These are phyloP conservation scores for Colletotrichum spinosum DNA, from an alignment of 2,329 filamentous ascomycete genomes.

Conservation along the genomic window DNA sequence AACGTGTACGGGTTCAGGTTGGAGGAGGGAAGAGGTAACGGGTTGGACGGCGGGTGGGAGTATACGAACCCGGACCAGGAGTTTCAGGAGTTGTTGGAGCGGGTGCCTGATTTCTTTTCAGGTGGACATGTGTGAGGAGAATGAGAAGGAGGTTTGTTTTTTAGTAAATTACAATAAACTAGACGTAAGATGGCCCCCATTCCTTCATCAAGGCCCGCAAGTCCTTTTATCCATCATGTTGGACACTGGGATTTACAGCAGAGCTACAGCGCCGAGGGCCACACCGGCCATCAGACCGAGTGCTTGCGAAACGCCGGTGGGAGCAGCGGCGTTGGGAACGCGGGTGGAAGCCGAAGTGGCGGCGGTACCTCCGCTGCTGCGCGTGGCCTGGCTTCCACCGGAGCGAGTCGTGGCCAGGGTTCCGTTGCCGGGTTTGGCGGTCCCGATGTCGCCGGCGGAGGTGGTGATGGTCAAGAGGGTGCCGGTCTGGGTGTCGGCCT, in stretches of 20 bases:
- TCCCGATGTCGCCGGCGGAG: neutral
- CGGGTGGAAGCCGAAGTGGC: neutral
- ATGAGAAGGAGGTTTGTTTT: neutral
- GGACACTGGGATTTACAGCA: neutral
- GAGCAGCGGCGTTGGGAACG: constrained; percentile 13
- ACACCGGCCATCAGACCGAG: constrained; percentile 8
- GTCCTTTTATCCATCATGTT: neutral
- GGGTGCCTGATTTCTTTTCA: constrained; percentile 39
- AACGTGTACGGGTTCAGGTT: constrained; percentile 29
- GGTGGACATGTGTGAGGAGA: neutral
- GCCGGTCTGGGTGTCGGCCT: constrained; percentile 1
- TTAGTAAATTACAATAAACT: constrained; percentile 8
- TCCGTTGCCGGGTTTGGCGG: neutral
- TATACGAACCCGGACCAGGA: constrained; percentile 42
- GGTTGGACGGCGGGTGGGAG: constrained; percentile 40
- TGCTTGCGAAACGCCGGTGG: constrained; percentile 5
- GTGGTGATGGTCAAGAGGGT: constrained; percentile 9
- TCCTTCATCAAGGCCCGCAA: neutral
- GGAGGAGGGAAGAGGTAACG: constrained; percentile 4
- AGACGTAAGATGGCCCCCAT: neutral
- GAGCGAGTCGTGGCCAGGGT: neutral
- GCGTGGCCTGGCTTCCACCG: neutral
- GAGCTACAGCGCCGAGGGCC: constrained; percentile 14
- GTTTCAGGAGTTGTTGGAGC: constrained; percentile 41
- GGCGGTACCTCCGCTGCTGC: constrained; percentile 1